These are phyloP conservation scores for Lyophyllum decastes DNA, from an alignment of 768 basidiomycete species.

Conservation along the genomic window DNA sequence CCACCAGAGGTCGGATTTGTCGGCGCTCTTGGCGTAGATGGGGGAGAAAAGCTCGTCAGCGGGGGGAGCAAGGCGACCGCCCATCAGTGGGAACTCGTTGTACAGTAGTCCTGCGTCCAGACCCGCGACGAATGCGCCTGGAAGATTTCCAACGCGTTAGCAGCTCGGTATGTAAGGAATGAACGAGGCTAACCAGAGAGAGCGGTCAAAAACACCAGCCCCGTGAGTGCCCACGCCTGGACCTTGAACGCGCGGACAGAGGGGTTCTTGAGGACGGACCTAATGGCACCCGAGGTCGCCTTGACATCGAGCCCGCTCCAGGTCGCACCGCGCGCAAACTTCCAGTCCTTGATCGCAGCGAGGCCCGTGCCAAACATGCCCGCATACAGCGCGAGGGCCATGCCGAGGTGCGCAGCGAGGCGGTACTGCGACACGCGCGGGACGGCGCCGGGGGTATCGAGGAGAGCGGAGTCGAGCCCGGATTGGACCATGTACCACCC, in stretches of 20 bases:
- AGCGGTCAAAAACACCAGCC: slow-evolving; percentile 87
- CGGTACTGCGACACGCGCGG: slow-evolving; percentile 97
- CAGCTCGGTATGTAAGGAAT: neutral
- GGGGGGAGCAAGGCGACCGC: slow-evolving; percentile 82
- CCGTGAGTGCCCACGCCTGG: slow-evolving; percentile 63
- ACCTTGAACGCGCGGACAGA: slow-evolving; percentile 58
- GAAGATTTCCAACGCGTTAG: neutral
- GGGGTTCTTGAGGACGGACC: slow-evolving; percentile 54
- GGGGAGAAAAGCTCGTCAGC: slow-evolving; percentile 77
- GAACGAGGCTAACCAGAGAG: slow-evolving; percentile 67
- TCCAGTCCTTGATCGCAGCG: slow-evolving; percentile 77
- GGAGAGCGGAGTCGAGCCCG: slow-evolving; percentile 80
- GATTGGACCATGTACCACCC: slow-evolving; percentile 99
- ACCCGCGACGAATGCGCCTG: slow-evolving; percentile 98
- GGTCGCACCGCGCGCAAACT: slow-evolving; percentile 53
- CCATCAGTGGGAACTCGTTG: slow-evolving; percentile 98
- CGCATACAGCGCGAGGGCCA: slow-evolving; percentile 88
- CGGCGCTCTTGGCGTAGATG: slow-evolving; percentile 68
- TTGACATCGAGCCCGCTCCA: slow-evolving; percentile 57
- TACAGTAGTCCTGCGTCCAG: slow-evolving; percentile 96
- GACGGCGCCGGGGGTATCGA: slow-evolving; percentile 80
- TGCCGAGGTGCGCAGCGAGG: slow-evolving; percentile 91
- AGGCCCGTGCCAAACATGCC: slow-evolving; percentile 89
- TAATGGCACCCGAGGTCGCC: slow-evolving; percentile 31
- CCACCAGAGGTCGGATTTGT: slow-evolving; percentile 88